These are phyloP conservation scores for Perkinsela sp. DNA, from an alignment of 208 protist genomes.

Conservation along the genomic window DNA sequence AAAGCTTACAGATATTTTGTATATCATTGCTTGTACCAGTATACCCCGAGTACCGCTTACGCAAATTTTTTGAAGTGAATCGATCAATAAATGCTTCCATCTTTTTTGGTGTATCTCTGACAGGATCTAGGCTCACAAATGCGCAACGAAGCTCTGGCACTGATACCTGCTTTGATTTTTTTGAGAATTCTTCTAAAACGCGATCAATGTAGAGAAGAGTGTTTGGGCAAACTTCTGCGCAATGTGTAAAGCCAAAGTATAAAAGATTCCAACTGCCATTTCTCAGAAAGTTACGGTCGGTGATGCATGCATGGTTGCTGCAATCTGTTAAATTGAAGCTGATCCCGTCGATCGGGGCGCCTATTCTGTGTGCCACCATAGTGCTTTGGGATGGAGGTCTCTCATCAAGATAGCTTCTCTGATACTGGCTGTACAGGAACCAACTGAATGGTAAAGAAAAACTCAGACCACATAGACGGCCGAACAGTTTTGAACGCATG, in stretches of 20 bases:
- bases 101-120: constrained; percentile 27
- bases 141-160: constrained; percentile 19
- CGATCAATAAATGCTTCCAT: constrained; percentile 24
- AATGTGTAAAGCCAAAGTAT: constrained; percentile 61
- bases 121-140: constrained; percentile 40
- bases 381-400: no score
- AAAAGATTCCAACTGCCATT: constrained; percentile 35
- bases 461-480: no score
- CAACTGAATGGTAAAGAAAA: no score
- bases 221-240: constrained; percentile 38
- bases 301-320: no score
- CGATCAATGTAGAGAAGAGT: constrained; percentile 28
- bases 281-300: constrained; percentile 21
- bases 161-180: constrained; percentile 9
- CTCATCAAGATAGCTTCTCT: no score
- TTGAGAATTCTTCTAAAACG: constrained; percentile 14
- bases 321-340: no score
- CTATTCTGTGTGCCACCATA: no score
- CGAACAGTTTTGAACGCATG: no score
- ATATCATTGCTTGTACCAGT: constrained; percentile 21
- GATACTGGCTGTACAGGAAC: no score
- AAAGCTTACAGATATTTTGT: constrained; percentile 15
- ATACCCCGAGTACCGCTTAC: constrained; percentile 14
- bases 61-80: constrained; percentile 11
- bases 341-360: no score